phyloP scores from a whole-genome alignment of 768 basidiomycete species.

The Flagelloscypha sp. region DNA sequence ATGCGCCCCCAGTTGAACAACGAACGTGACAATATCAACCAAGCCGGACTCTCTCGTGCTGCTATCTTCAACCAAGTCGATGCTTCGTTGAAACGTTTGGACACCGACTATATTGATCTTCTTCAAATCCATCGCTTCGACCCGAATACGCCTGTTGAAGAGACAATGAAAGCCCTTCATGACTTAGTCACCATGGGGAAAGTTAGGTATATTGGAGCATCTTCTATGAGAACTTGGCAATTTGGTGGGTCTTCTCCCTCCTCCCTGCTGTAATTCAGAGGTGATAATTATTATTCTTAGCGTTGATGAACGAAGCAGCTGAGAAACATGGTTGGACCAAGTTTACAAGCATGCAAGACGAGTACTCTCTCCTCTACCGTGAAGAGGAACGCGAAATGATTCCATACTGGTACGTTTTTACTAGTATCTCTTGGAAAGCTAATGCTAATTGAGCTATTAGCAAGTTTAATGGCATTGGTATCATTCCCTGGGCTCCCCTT shows the following conservation, averaged over 20 bases:
- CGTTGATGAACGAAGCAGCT: conserved; percentile 36
- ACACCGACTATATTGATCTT: conserved; percentile 23
- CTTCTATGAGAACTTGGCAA: conserved; percentile 40
- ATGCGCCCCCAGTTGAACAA: neutral
- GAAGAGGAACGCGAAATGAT: conserved; percentile 31
- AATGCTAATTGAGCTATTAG: conserved; percentile 6
- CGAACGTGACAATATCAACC: conserved; percentile 15
- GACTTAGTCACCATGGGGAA: conserved; percentile 37
- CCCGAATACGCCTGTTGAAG: conserved; percentile 21
- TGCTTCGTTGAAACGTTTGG: conserved; percentile 22
- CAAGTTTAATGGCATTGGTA: conserved; percentile 40
- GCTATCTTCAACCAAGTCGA: conserved; percentile 28
- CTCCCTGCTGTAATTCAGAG: no score
- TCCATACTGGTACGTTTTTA: conserved; percentile 9
- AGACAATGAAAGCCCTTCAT: conserved; percentile 40
- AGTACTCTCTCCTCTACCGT: conserved; percentile 46
- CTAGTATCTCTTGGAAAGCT: neutral
- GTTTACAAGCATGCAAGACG: conserved; percentile 50
- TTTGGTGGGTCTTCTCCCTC: no score
- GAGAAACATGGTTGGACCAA: conserved; percentile 38
- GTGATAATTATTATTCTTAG: no score
- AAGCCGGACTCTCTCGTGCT: conserved; percentile 15
- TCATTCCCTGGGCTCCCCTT: conserved; percentile 46
- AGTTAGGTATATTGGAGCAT: conserved; percentile 43
- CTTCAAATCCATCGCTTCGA: conserved; percentile 39